Base-by-base conservation (phyloP, 1,284 basidiomycete genomes). In the Ustilago trichophora region DNA sequence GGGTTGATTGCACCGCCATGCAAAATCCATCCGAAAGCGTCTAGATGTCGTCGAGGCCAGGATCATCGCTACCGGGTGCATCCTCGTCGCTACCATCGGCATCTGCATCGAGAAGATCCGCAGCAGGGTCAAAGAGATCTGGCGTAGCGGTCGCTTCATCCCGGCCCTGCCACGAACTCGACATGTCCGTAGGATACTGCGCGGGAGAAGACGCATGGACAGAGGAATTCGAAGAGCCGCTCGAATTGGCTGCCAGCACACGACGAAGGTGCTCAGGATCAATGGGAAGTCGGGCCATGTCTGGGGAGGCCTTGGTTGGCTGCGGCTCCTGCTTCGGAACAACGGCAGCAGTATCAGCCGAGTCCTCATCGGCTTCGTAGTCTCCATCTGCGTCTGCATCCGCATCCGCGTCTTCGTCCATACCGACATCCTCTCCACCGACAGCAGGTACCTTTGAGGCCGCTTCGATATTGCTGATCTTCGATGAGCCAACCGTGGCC, bases 21-120 rank as follows among this genome's bases (percentile, higher is more conserved):
- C n/a, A n/a, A n/a, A n/a, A n/a, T n/a, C n/a, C n/a, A n/a, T n/a
- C n/a, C n/a, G n/a, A n/a, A n/a, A n/a, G n/a, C n/a, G n/a, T 12
- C 56, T 45, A 64, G 26, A 64, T 52, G 13, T 57, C 41, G 6
- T 53, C 57, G 22, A 67, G 53, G 18, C 42, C 64, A 29, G 57
- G 58, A 36, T 69, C 66, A 25, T 69, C 66, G n/a, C 50, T 60
- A 7, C 68, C 68, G 4, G 64, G 68, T 15, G 62, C 60, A 47
- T 71, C 68, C 38, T 71, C 68, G 40, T 68, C 65, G 40, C 59
- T 63, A 6, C 64, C 65, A 18, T 69, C 66, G 6, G 66, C 66
- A 18, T 69, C 63, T 40, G 56, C 63, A 22, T 70, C 66, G 7
- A 24, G 48, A 4, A 62, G 29, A 32, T 59, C 55, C 26, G 26